These are phyloP conservation scores for Fonsecaea nubica DNA, from an alignment of 2,329 filamentous ascomycete genomes.

Conservation along the genomic window DNA sequence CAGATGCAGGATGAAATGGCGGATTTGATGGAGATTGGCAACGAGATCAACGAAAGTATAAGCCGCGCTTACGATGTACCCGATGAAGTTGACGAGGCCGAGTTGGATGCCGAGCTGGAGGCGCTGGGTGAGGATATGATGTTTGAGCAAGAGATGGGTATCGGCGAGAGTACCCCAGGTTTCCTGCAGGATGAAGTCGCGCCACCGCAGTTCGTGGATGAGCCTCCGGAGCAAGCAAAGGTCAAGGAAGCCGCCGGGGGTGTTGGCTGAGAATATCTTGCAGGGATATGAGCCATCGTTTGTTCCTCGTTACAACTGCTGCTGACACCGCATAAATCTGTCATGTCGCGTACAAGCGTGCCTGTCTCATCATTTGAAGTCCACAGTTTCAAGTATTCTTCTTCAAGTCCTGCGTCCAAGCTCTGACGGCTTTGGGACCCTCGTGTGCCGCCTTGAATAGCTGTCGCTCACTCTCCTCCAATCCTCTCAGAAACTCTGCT, in stretches of 20 bases:
- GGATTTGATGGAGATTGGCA: constrained; percentile 91
- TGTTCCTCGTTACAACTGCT: not conserved
- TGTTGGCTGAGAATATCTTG: constrained; percentile 23
- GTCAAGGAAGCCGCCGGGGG: constrained; percentile 71
- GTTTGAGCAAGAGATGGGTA: constrained; percentile 68
- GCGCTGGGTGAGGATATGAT: constrained; percentile 94
- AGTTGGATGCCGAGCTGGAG: constrained; percentile 95
- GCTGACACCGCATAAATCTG: not conserved
- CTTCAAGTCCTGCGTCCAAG: constrained; percentile 38
- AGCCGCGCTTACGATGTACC: constrained; percentile 91
- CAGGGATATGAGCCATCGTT: not conserved
- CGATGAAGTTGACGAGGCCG: constrained; percentile 95
- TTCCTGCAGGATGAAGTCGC: constrained; percentile 89
- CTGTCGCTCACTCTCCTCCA: constrained; percentile 88
- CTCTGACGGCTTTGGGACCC: constrained; percentile 63
- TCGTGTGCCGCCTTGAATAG: constrained; percentile 78
- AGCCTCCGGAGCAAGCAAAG: constrained; percentile 73
- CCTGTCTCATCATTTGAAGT: not conserved
- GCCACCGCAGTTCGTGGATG: constrained; percentile 87
- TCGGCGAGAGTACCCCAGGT: constrained; percentile 71
- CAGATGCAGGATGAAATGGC: constrained; percentile 98
- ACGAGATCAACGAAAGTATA: constrained; percentile 96
- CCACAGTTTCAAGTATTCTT: constrained; percentile 30
- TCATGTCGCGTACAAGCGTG: constrained; percentile 17
- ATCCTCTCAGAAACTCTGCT: constrained; percentile 81